Percentiles rank a stretch among this genome's conserved stretches.
phyloP scores from a whole-genome alignment of 1,139 yeast species.

The Geotrichum cucujoidarum region DNA sequence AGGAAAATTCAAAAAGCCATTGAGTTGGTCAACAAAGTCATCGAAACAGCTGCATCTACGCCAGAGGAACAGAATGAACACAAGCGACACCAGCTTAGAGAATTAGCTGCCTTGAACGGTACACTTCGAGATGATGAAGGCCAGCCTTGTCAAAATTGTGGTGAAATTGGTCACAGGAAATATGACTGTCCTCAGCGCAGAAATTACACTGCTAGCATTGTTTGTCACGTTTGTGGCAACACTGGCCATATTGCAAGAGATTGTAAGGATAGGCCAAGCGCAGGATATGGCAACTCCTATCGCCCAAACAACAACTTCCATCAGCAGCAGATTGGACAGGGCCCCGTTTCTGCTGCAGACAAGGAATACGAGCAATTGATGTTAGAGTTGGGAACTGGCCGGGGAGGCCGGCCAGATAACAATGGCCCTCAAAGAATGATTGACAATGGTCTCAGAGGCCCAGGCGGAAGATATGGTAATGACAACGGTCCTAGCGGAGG shows the following conservation, averaged over 20 bases:
- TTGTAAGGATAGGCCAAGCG: conserved; percentile 48
- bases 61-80: conserved; percentile 93
- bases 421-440: conserved; percentile 15
- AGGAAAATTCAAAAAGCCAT: conserved; percentile 75
- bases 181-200: conserved; percentile 57
- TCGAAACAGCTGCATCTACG: conserved; percentile 73
- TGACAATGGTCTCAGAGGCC: conserved; percentile 13
- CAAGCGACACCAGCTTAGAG: conserved; percentile 85
- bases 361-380: conserved; percentile 49
- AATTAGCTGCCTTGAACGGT: conserved; percentile 90
- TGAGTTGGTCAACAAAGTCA: conserved; percentile 65
- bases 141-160: conserved; percentile 57
- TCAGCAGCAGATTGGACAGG: conserved; percentile 13
- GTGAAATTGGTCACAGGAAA: conserved; percentile 57
- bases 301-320: conserved; percentile 22
- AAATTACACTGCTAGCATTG: conserved; percentile 52
- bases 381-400: conserved; percentile 45
- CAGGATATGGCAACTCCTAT: conserved; percentile 22
- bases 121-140: conserved; percentile 80
- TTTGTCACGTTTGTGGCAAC: conserved; percentile 75
- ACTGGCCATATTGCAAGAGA: conserved; percentile 87
- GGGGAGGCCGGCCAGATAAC: conserved; percentile 9
- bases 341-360: conserved; percentile 36
- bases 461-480: neutral
- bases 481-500: conserved; percentile 17